Percentiles rank a stretch among this genome's conserved stretches.
Conservation (phyloP, 495 filamentous ascomycete genomes). For the Clohesyomyces aquaticus region DNA sequence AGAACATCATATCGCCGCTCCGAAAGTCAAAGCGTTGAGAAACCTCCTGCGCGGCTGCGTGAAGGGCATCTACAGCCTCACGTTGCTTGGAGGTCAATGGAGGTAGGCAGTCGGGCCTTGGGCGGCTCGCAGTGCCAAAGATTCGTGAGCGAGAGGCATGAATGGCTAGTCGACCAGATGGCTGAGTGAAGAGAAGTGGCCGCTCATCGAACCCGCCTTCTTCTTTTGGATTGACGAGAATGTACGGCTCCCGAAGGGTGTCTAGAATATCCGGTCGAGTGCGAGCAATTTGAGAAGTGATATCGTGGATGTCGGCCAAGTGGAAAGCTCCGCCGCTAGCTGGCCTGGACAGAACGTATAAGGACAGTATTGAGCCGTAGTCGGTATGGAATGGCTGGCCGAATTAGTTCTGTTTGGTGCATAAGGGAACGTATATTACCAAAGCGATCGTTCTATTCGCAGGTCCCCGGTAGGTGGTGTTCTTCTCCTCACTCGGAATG, state of each 20-base stretch:
- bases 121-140: background rate
- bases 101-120: background rate
- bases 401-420: no score
- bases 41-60: conserved; percentile 1
- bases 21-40: background rate
- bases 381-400: conserved; percentile 10
- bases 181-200: conserved; percentile 1
- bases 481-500: background rate
- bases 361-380: conserved; percentile 3
- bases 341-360: conserved; percentile 5
- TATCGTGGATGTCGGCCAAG: conserved; percentile 1
- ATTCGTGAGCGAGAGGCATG: conserved; percentile 8
- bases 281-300: background rate
- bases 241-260: background rate
- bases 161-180: background rate
- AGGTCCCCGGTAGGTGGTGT: background rate
- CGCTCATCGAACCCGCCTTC: conserved; percentile 4
- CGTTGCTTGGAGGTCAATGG: background rate
- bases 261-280: background rate
- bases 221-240: background rate
- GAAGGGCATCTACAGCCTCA: conserved; percentile 6
- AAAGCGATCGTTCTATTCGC: conserved; percentile 3
- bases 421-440: conserved; percentile 1
- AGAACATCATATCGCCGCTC: conserved; percentile 12
- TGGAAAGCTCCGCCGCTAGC: conserved; percentile 1